These are phyloP conservation scores for Suillus decipiens DNA, from an alignment of 768 basidiomycete species.

Conservation along the genomic window DNA sequence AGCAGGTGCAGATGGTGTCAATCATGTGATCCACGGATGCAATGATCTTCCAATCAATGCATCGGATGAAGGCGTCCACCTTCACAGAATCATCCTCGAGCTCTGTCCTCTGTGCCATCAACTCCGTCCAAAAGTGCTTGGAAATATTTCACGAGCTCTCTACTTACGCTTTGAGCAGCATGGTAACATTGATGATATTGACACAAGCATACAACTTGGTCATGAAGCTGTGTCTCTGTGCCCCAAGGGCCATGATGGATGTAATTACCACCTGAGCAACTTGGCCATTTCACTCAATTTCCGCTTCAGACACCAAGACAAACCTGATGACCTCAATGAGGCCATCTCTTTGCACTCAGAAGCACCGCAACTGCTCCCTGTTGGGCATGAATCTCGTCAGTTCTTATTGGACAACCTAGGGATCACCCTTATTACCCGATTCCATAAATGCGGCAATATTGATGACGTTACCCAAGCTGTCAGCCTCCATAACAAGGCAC, in stretches of 20 bases:
- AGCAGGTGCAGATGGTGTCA: neutral
- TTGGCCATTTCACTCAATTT: fast-evolving
- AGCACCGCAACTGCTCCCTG: neutral
- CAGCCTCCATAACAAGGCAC: neutral
- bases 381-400: neutral
- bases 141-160: fast-evolving
- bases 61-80: neutral
- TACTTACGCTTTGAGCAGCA: fast-evolving
- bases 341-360: neutral
- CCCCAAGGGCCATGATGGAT: neutral
- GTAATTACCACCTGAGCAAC: neutral
- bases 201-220: neutral
- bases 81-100: neutral
- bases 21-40: neutral
- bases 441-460: neutral
- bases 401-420: neutral
- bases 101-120: neutral
- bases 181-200: neutral
- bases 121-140: neutral
- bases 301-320: neutral
- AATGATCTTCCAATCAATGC: neutral
- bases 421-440: neutral
- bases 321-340: neutral
- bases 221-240: neutral
- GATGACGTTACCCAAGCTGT: neutral